Evolutionary conservation across 2,329 filamentous ascomycete species (phyloP), one percentile per base, ranked within the genome.

Genomic region (Xylariaceae sp.): DNA sequence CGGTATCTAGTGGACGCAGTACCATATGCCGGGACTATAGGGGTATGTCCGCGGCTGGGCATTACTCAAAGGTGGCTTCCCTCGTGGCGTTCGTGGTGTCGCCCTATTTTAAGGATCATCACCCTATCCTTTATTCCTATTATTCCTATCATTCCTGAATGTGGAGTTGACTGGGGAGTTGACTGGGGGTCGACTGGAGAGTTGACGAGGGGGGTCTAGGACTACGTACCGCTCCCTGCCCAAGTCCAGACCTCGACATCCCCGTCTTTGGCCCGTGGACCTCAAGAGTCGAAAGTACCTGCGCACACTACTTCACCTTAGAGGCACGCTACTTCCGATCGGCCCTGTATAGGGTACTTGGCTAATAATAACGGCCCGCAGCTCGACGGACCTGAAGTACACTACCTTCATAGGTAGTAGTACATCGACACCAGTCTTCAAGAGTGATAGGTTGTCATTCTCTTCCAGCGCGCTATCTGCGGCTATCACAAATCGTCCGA

Each of bases 211-310:
- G 47, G 53, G 50, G 27, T 41, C 50, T 51, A 45, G 43, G 11
- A 12, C 43, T 45, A 45, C 26, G 43, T 45, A 45, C 35, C 35
- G 35, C 12, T 37, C 35, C 35, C 35, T 45, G 43, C 35, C 48
- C 52, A 53, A 56, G 53, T 50, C 53, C 53, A 58, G 58, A 54
- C 58, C 56, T 58, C 54, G 55, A 60, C 56, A 53, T 58, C 54
- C 50, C 58, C 56, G 54, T 60, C 56, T 58, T 50, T 51, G 50
- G 51, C 41, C 19, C 19, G 19, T 19, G 19, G 19, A 19, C 19
- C 19, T 19, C 34, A 29, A 44, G 30, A 31, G 47, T 42, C 50
- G 46, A 45, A 54, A 51, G 48, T 57, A 47, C 47, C 37, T 31
- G n/a, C 29, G 19, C 19, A 19, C 19, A 19, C 39, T 54, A 54